Evolutionary conservation across 139 green algal species (phyloP), one percentile per base, ranked within the genome.

Genomic region (Coelastrella sp.): DNA sequence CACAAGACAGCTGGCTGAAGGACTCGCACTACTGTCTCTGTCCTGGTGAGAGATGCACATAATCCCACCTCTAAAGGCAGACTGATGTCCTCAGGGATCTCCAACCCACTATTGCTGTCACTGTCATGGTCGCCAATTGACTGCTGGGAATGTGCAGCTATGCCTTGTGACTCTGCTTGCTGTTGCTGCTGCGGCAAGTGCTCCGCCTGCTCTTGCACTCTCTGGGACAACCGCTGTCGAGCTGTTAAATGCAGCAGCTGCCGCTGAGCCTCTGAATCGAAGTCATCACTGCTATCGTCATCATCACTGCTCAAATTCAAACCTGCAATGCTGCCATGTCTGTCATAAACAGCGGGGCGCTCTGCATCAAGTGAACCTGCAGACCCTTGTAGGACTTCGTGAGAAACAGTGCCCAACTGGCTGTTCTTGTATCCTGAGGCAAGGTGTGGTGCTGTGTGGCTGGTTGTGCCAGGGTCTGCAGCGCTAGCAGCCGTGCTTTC

Each of bases 261-360:
- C 23, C 30, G 34, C 23, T 82, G 75, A 21, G 35, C 53, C 4
- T 41, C 53, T 13, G 53, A 27, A 9, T 37, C 75, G 57, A 82
- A 82, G 53, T 82, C 75, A 38, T 82, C 74, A 37, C 74, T 81
- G 50, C 30, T 60, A 57, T 50, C n/a, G n/a, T n/a, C 45, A 59
- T 53, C 75, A 59, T 53, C 75, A 53, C 35, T 48, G 2, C 23
- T 48, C 25, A 45, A 60, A 41, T 74, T 35, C 27, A 13, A 34
- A 51, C 9, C 66, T 23, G 66, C 72, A 66, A 48, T 48, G 48
- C 27, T 40, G 34, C 45, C 50, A 35, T 37, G 25, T 9, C 41
- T 59, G 4, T 48, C 27, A 32, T 11, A 30, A 17, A 3, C 23
- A 9, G 40, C 23, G 7, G 4, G 9, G 7, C 17, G 8, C 68